Percentiles rank a stretch among this genome's conserved stretches.
phyloP scores from a whole-genome alignment of 495 filamentous ascomycete genomes.

The Penicillium psychrofluorescens region DNA sequence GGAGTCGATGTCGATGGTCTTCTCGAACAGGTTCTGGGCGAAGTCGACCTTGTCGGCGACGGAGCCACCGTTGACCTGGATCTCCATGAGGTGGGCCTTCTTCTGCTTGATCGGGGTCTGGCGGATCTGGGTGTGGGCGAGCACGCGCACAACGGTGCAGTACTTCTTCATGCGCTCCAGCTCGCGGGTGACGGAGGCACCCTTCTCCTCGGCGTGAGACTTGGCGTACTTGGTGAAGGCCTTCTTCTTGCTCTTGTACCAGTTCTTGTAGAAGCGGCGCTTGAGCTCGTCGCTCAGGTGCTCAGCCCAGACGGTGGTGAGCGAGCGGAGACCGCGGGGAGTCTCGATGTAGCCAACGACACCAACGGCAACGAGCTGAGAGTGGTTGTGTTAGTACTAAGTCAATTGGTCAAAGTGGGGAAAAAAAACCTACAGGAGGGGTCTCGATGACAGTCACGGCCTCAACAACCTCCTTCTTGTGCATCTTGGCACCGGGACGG shows the following conservation, averaged over 20 bases:
- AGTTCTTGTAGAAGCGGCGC: conserved; percentile 99
- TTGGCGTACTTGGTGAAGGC: conserved; percentile 99
- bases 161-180: conserved; percentile 99
- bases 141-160: conserved; percentile 98
- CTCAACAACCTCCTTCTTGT: conserved; percentile 99
- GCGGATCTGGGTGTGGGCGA: conserved; percentile 99
- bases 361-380: conserved; percentile 96
- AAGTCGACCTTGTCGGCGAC: conserved; percentile 94
- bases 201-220: conserved; percentile 92
- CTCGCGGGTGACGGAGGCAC: conserved; percentile 85
- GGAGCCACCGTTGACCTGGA: conserved; percentile 98
- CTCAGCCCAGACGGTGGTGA: conserved; percentile 99
- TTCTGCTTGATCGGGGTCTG: conserved; percentile 99
- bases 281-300: conserved; percentile 97
- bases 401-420: no score
- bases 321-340: conserved; percentile 96
- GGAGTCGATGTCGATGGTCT: conserved; percentile 82
- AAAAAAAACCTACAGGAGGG: conserved; percentile 73
- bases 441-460: conserved; percentile 99
- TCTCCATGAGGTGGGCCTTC: conserved; percentile 99
- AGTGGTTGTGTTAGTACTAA: background rate
- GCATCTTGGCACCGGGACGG: conserved; percentile 97
- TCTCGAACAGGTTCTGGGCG: conserved; percentile 92
- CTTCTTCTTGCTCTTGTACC: conserved; percentile 99
- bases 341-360: conserved; percentile 99